Percentiles rank a stretch among this genome's conserved stretches.
phyloP scores from a whole-genome alignment of 2,329 filamentous ascomycete species.

The Drechslerella dactyloides region DNA sequence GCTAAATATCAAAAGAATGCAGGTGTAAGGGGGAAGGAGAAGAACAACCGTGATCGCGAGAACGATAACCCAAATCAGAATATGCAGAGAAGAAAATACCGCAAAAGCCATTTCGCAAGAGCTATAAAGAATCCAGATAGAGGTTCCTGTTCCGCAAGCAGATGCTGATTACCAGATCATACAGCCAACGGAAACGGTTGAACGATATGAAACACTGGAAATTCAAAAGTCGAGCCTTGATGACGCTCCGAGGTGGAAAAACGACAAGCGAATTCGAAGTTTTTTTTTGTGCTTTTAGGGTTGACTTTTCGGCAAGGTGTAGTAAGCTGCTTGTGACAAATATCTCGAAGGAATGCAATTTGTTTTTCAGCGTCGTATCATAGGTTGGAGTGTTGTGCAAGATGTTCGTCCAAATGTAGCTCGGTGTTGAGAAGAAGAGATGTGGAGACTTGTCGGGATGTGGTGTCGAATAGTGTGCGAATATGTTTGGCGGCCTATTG shows the following conservation, averaged over 20 bases:
- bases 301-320: slow-evolving; percentile 28
- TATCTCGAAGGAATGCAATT: slow-evolving; percentile 18
- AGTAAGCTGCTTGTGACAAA: slow-evolving; percentile 11
- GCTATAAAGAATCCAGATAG: slow-evolving; percentile 2
- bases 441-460: neutral
- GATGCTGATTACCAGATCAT: slow-evolving; percentile 32
- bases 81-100: slow-evolving; percentile 32
- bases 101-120: slow-evolving; percentile 18
- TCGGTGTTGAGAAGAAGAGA: neutral
- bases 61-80: slow-evolving; percentile 40
- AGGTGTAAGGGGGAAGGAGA: slow-evolving; percentile 20
- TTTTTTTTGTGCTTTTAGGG: slow-evolving; percentile 49
- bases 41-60: slow-evolving; percentile 26
- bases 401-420: slow-evolving; percentile 1
- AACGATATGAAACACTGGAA: slow-evolving; percentile 31
- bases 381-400: no score
- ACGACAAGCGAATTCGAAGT: slow-evolving; percentile 41
- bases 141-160: slow-evolving; percentile 9
- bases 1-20: slow-evolving; percentile 49
- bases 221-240: slow-evolving; percentile 29
- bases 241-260: slow-evolving; percentile 45
- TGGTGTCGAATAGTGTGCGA: neutral
- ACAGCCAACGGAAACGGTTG: slow-evolving; percentile 29
- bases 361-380: slow-evolving; percentile 10
- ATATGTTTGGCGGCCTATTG: neutral